phyloP scores from a whole-genome alignment of 164 flowering plant genomes.

The Tinospora cordifolia region DNA sequence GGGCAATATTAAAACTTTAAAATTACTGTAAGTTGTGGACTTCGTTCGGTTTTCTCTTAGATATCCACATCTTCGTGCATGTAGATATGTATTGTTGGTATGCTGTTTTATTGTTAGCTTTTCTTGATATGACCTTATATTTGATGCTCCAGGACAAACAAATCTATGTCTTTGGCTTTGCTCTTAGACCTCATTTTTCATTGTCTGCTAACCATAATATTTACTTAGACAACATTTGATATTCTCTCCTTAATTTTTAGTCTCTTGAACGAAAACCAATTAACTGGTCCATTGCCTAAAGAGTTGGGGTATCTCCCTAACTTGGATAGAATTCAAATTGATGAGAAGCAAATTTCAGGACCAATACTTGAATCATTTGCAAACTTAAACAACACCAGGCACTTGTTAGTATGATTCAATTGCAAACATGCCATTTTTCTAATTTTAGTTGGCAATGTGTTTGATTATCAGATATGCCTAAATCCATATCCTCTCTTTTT shows the following conservation, averaged over 20 bases:
- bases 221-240: neutral
- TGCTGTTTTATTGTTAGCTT: too few relatives aligned
- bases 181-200: neutral
- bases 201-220: neutral
- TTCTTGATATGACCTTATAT: neutral
- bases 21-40: too few relatives aligned
- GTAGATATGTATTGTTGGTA: neutral
- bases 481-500: constrained; percentile 1
- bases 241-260: constrained; percentile 26
- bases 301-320: constrained; percentile 67
- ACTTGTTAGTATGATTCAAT: constrained; percentile 44
- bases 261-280: constrained; percentile 67
- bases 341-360: constrained; percentile 76
- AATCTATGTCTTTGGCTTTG: neutral
- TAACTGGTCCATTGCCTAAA: constrained; percentile 71
- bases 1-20: constrained; percentile 44
- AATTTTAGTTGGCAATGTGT: neutral
- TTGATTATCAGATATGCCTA: neutral
- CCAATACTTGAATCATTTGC: constrained; percentile 63
- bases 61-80: neutral
- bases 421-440: too few relatives aligned
- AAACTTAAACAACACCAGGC: constrained; percentile 48
- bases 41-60: too few relatives aligned
- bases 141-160: neutral
- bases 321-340: constrained; percentile 67